A percentile compares a stretch with the other conserved stretches of the same genome.
Evolutionary conservation across 1,284 basidiomycete genomes (phyloP).

Genomic region (Ceratobasidium sp.): DNA sequence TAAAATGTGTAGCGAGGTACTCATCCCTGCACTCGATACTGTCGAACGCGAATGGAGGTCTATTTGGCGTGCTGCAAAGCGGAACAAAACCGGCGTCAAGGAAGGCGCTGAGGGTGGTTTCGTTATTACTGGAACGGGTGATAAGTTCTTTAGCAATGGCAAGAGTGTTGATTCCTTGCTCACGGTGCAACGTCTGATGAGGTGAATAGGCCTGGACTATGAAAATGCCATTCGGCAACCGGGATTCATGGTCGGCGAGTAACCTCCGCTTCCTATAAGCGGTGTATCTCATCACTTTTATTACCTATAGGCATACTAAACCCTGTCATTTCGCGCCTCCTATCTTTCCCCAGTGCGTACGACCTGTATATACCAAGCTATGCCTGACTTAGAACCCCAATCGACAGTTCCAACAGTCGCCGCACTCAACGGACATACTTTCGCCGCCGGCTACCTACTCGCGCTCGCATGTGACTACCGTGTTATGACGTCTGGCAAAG

Average conservation of each 20-base stretch:
- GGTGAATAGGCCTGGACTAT: constrained; percentile 77
- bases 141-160: constrained; percentile 95
- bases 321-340: constrained; percentile 63
- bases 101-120: constrained; percentile 75
- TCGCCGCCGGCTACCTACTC: constrained; percentile 89
- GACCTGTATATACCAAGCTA: too few species aligned
- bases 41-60: constrained; percentile 86
- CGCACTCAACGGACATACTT: constrained; percentile 93
- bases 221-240: constrained; percentile 72
- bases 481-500: constrained; percentile 86
- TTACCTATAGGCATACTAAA: constrained; percentile 56
- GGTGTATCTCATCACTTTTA: constrained; percentile 26
- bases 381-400: too few species aligned
- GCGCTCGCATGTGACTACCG: constrained; percentile 90
- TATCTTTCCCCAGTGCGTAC: constrained; percentile 77
- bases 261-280: neutral
- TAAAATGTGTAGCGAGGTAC: constrained; percentile 70
- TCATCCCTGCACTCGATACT: constrained; percentile 79
- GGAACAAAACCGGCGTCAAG: constrained; percentile 60
- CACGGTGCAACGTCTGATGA: constrained; percentile 40
- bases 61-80: constrained; percentile 63
- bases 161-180: constrained; percentile 45
- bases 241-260: constrained; percentile 79
- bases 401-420: constrained; percentile 82
- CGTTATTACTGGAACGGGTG: constrained; percentile 79